Percentiles rank a stretch among this genome's conserved stretches.
Conservation (phyloP, 2,329 filamentous ascomycete genomes). For the Emergomyces orientalis region DNA sequence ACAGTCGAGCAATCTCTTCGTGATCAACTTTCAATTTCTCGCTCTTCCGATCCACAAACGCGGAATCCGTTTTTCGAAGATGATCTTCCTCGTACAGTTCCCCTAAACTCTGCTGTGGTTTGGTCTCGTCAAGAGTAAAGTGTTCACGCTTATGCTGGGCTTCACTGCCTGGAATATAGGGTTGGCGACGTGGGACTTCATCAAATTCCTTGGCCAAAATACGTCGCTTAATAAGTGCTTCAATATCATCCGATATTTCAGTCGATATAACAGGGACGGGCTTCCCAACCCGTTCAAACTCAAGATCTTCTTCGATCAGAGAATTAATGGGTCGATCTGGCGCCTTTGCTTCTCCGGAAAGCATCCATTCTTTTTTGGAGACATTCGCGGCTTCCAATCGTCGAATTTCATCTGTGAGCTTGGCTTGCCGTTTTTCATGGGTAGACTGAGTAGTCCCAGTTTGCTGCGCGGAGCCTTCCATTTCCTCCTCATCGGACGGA, state of each 20-base stretch:
- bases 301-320: slow-evolving; percentile 84
- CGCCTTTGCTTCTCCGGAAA: slow-evolving; percentile 79
- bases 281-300: slow-evolving; percentile 92
- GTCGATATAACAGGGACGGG: slow-evolving; percentile 89
- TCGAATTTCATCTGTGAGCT: slow-evolving; percentile 81
- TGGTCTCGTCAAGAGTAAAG: slow-evolving; percentile 75
- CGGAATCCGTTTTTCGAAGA: slow-evolving; percentile 65
- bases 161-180: slow-evolving; percentile 59
- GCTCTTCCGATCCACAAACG: slow-evolving; percentile 70
- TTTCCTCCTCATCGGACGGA: slow-evolving; percentile 45
- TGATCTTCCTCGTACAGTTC: slow-evolving; percentile 94
- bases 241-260: slow-evolving; percentile 82
- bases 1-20: slow-evolving; percentile 69
- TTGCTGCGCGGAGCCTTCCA: slow-evolving; percentile 52
- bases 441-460: slow-evolving; percentile 46
- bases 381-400: slow-evolving; percentile 82
- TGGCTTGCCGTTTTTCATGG: slow-evolving; percentile 78
- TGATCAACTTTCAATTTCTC: slow-evolving; percentile 77
- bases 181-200: slow-evolving; percentile 73
- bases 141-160: slow-evolving; percentile 51
- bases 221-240: slow-evolving; percentile 85
- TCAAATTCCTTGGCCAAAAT: slow-evolving; percentile 88
- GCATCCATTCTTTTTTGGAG: slow-evolving; percentile 80
- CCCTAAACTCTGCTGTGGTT: slow-evolving; percentile 76
- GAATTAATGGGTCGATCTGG: slow-evolving; percentile 80